Evolutionary conservation across 2,329 filamentous ascomycete species (phyloP), one percentile per base, ranked within the genome.

Genomic region (Penicillium palitans): DNA sequence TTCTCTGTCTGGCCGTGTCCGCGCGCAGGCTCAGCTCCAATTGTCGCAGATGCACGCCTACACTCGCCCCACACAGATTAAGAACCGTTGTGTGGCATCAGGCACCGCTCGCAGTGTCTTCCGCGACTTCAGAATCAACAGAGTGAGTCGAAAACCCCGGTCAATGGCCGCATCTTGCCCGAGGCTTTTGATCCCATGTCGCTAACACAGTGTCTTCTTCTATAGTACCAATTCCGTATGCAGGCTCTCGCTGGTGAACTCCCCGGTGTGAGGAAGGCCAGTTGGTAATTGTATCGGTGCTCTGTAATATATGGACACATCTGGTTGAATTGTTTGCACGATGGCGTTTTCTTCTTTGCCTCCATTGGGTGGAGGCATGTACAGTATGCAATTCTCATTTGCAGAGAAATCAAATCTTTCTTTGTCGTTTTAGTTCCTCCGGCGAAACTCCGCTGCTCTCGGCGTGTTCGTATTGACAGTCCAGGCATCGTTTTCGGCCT

Each of bases 21-120:
- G 96, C 70, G 91, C 91, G 61, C 90, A 96, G 75, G 95, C 95
- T 42, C 93, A 98, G 80, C 85, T 99, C 57, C 89, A 98, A 79
- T 83, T 99, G 65, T 87, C 89, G 4, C 89, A 96, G 79, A 97
- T 98, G 93, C 93, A 97, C 80, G 87, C 86, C 81, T 98, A 98
- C 79, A 98, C 95, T 37, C 85, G 93, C 61, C 87, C 91, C 58
- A 96, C 93, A 50, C 93, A 97, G 81, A 93, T 99, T 75, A 88
- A 89, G 76, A 98, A 97, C 79, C 83, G 95, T 67, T 99, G 95
- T 80, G 88, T 96, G 53, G 84, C 93, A 74, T 92, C 92, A 65
- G 95, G 95, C n/a, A 92, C 91, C 75, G 89, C 89, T 19, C 84
- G 91, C 67, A 91, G 92, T 88, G 83, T 99, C n/a, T 83, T 98